Evolutionary conservation across 192 early-diverging fungal genomes (phyloP), one percentile per base, ranked within the genome.

Genomic region (Endogone sp.): DNA sequence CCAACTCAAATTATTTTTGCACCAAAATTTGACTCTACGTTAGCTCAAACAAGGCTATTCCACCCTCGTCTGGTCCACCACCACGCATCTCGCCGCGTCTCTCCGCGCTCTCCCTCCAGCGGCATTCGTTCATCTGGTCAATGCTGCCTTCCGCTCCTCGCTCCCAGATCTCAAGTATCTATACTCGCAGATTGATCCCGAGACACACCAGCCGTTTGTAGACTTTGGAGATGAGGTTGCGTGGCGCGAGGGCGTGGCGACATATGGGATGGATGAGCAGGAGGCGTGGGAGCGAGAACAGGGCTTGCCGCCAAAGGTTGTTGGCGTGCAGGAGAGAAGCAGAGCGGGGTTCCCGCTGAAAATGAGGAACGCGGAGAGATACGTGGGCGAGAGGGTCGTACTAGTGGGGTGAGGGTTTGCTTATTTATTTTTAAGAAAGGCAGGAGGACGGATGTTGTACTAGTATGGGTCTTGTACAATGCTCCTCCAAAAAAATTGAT

Each of bases 41-140:
- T 69, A 93, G 90, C 75, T 93, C 8, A 78, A 79, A 59, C 75
- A 81, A 28, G 83, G 71, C 25, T 75, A 79, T 65, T 82, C 90
- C 61, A 94, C 94, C 28, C 79, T 99, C 66, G 94, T 99, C 2
- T 99, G 97, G 97, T 94, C 97, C 8, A 84, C 91, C 22, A 81
- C 84, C 10, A 80, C 88, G 1, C 77, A 82, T 3, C 76, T 91
- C 30, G 88, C 93, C 4, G 77, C 83, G 56, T 77, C 83, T 22
- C 71, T 97, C 3, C 84, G 87, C 49, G 67, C 82, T 3, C 69
- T 92, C 2, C 87, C 93, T 20, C 71, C 82, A 9, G 75, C 73
- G 9, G 80, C 81, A 4, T 96, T 97, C 71, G 76, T 82, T 21
- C 63, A 69, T 3, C 71, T 95, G 1, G 87, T 96, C 10, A 96